Evolutionary conservation across 305 asterid genomes (phyloP), one percentile per base, ranked within the genome.

Genomic region (Fraxinus dipetala): DNA sequence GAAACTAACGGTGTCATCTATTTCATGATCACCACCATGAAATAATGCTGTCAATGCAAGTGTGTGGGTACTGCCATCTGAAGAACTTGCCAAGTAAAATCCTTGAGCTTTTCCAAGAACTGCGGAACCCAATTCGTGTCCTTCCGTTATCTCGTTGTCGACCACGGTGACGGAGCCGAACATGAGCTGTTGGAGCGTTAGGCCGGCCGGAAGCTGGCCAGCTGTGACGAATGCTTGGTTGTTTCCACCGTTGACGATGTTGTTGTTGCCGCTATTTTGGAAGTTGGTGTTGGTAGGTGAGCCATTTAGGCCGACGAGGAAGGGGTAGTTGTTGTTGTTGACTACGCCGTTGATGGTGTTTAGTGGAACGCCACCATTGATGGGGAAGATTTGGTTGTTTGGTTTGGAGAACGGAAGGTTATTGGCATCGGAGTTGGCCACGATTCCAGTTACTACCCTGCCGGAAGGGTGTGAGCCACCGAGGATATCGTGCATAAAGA

Each of bases 71-170:
- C 73, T 84, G 7, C 88, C 85, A 0, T 85, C 85, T 40, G 75
- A 88, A 18, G 90, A 88, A 77, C 90, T 82, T 0, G 85, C 86
- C 7, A 88, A 87, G 80, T 85, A 86, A 24, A 86, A 77, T 13
- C 91, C 91, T 80, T 85, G 77, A 11, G 86, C 87, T 82, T 86
- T 86, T 51, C 91, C 91, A 31, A 70, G 54, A 22, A 88, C 70
- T 5, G 65, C 9, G 2, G 88, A 76, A 3, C 84, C 78, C 1
- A 38, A 83, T 1, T 78, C 13, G 0, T 82, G 75, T 4, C 84
- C 85, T 61, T 77, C 74, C 35, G 83, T 86, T 5, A 88, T 81
- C 79, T 88, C 85, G 76, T 85, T 88, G 16, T 74, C 43, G 38
- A 88, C 79, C 0, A 83, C 28, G n/a, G 83, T 82, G 35, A 88